phyloP scores from a whole-genome alignment of 2,329 filamentous ascomycete genomes.

The Mycocentrospora acerina region DNA sequence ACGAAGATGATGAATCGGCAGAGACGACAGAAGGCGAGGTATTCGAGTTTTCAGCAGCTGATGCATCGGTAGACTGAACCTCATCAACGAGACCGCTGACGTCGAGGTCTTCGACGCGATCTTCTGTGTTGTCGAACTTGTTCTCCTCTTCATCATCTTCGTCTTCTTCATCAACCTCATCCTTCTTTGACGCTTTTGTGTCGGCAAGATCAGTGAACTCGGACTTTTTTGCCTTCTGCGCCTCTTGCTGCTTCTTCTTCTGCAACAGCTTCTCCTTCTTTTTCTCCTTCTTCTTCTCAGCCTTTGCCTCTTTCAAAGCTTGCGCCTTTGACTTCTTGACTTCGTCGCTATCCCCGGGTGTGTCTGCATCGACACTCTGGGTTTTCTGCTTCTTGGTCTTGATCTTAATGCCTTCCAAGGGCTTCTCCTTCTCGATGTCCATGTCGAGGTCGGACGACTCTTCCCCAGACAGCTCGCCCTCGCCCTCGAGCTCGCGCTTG shows the following conservation, averaged over 20 bases:
- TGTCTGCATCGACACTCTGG: slow-evolving; percentile 19
- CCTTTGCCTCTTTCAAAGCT: slow-evolving; percentile 44
- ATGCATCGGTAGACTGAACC: slow-evolving; percentile 35
- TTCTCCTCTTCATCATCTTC: slow-evolving; percentile 24
- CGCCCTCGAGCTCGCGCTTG: slow-evolving; percentile 66
- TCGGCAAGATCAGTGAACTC: slow-evolving; percentile 30
- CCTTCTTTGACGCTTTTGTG: slow-evolving; percentile 24
- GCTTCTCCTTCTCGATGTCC: slow-evolving; percentile 40
- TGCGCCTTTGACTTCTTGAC: slow-evolving; percentile 34
- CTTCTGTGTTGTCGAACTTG: slow-evolving; percentile 29
- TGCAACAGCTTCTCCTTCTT: slow-evolving; percentile 50
- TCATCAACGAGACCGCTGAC: slow-evolving; percentile 42
- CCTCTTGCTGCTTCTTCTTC: slow-evolving; percentile 41
- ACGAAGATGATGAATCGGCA: slow-evolving; percentile 50
- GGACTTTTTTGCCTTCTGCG: slow-evolving; percentile 30
- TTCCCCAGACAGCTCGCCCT: slow-evolving; percentile 35
- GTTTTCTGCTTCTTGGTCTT: slow-evolving; percentile 49
- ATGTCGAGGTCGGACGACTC: slow-evolving; percentile 38
- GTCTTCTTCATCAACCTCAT: slow-evolving; percentile 26
- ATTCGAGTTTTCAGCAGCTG: slow-evolving; percentile 36
- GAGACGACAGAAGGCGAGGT: slow-evolving; percentile 45
- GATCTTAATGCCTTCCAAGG: slow-evolving; percentile 41
- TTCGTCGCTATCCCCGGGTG: not conserved
- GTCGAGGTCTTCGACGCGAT: slow-evolving; percentile 37
- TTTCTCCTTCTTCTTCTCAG: slow-evolving; percentile 48